A percentile compares a stretch with the other conserved stretches of the same genome.
Conservation (phyloP, 2,329 filamentous ascomycete genomes). For the Thermoascus crustaceus region DNA sequence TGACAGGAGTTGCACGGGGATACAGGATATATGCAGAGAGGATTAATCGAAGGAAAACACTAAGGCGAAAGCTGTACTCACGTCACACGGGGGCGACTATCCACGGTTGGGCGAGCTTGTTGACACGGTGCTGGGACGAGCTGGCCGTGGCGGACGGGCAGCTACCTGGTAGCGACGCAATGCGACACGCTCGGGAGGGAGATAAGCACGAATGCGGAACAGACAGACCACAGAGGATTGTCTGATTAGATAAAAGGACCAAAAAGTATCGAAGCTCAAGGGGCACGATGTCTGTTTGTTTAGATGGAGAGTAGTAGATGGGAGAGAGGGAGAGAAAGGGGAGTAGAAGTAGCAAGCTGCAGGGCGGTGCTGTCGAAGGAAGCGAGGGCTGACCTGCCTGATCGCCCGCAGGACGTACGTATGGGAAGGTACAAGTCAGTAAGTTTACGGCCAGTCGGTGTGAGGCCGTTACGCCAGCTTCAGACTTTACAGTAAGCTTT, state of each 20-base stretch:
- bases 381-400: too few species aligned
- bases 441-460: too few species aligned
- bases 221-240: constrained; percentile 4
- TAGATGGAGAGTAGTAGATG: too few species aligned
- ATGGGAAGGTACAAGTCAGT: too few species aligned
- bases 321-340: constrained; percentile 1
- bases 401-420: too few species aligned
- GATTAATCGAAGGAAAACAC: neutral
- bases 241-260: too few species aligned
- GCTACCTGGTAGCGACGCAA: constrained; percentile 5
- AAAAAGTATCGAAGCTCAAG: too few species aligned
- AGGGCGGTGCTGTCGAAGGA: too few species aligned
- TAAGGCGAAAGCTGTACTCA: constrained; percentile 3
- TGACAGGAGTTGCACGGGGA: neutral
- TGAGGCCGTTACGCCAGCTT: too few species aligned
- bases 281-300: too few species aligned
- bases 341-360: too few species aligned
- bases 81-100: constrained; percentile 3
- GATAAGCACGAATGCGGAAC: neutral
- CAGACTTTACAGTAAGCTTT: too few species aligned
- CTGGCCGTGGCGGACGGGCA: constrained; percentile 1
- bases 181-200: constrained; percentile 2
- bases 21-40: neutral
- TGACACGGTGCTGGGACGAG: constrained; percentile 3
- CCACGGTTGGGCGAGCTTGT: neutral